phyloP scores from a whole-genome alignment of 192 early-diverging fungal species.

The Haplosporangium gracile region DNA sequence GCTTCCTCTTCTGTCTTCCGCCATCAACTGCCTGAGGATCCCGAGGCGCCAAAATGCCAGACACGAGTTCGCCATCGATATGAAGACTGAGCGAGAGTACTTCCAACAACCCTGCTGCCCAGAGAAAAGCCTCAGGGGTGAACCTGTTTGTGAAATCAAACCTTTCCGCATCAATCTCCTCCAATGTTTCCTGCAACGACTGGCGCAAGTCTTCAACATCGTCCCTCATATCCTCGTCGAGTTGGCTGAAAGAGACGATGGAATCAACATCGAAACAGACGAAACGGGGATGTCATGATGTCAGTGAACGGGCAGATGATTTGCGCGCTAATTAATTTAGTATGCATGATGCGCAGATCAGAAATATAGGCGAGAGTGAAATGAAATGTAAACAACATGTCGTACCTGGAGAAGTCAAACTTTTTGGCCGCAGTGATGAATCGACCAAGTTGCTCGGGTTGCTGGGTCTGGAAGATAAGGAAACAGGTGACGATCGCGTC shows the following conservation, averaged over 20 bases:
- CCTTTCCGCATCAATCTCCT: slow-evolving; percentile 9
- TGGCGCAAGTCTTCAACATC: slow-evolving; percentile 34
- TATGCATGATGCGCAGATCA: not conserved
- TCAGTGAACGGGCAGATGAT: not conserved
- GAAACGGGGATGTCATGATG: not conserved
- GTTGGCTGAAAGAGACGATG: slow-evolving; percentile 15
- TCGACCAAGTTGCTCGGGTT: not conserved
- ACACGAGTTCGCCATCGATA: slow-evolving; percentile 21
- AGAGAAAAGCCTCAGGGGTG: slow-evolving; percentile 34
- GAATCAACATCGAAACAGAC: not conserved
- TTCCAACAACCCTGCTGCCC: slow-evolving; percentile 36
- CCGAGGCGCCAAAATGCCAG: slow-evolving; percentile 21
- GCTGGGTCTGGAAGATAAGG: slow-evolving; percentile 15
- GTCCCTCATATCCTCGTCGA: slow-evolving; percentile 41
- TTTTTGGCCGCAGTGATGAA: slow-evolving; percentile 30
- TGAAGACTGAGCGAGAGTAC: slow-evolving; percentile 31
- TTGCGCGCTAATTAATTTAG: too few species aligned
- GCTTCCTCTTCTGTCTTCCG: slow-evolving; percentile 4
- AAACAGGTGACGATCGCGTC: slow-evolving; percentile 42
- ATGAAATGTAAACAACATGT: not conserved
- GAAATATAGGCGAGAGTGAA: too few species aligned
- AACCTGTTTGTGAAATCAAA: slow-evolving; percentile 35
- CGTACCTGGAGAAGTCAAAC: slow-evolving; percentile 36
- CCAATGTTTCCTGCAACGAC: slow-evolving; percentile 35
- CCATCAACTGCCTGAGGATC: not conserved